Conservation (phyloP, 225 moss, liverwort and hornwort species). For the Bryum argenteum region DNA sequence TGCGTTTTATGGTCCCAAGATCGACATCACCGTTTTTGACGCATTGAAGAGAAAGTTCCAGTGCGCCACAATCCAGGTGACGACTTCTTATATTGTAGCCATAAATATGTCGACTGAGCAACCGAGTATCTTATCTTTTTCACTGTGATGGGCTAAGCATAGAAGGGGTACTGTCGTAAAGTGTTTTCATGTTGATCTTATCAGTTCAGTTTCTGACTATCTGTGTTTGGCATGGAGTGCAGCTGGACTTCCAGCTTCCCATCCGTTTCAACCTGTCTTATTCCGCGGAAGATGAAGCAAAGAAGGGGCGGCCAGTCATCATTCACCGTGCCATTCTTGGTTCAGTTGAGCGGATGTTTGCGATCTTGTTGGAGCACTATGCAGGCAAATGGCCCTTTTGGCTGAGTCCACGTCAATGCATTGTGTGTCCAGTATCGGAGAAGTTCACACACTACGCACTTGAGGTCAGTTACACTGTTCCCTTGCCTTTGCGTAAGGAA, state of each 20-base stretch:
- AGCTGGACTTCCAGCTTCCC: conserved; percentile 96
- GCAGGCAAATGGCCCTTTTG: conserved; percentile 99
- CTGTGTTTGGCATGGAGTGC: conserved; percentile 36
- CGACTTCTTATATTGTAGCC: neutral
- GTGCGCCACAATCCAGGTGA: conserved; percentile 95
- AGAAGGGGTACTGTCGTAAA: neutral
- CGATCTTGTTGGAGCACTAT: conserved; percentile 92
- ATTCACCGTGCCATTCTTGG: conserved; percentile 95
- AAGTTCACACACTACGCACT: conserved; percentile 76
- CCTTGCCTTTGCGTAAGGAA: neutral
- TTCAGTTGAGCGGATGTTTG: conserved; percentile 95
- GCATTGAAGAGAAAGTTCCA: conserved; percentile 95
- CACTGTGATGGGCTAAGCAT: neutral
- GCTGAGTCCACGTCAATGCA: conserved; percentile 97
- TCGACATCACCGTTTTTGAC: conserved; percentile 90
- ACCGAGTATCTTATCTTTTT: neutral
- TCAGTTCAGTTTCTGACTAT: conserved; percentile 19
- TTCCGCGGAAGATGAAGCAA: conserved; percentile 75
- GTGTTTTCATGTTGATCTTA: neutral
- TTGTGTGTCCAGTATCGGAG: conserved; percentile 86
- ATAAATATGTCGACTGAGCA: neutral
- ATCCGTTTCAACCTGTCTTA: conserved; percentile 83
- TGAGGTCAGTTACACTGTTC: conserved; percentile 47
- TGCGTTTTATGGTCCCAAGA: conserved; percentile 99
- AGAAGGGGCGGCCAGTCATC: conserved; percentile 76